Conservation (phyloP, 768 basidiomycete species). For the Pisolithus sp. region DNA sequence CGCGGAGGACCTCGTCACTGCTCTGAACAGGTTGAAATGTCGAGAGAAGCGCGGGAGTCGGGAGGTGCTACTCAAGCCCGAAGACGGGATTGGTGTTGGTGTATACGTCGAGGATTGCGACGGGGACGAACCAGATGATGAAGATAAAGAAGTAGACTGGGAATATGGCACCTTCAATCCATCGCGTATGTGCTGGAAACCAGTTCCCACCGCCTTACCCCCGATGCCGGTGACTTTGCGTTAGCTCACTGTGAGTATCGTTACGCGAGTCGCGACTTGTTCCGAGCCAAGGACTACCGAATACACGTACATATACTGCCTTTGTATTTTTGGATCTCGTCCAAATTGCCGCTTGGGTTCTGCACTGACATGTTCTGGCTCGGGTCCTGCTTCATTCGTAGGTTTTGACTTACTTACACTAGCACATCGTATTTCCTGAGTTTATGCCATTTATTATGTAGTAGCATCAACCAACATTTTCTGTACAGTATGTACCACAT, state of each 20-base stretch:
- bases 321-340: constrained; percentile 36
- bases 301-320: constrained; percentile 48
- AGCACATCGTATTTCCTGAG: no score
- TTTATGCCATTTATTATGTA: no score
- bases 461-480: no score
- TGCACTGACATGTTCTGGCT: no score
- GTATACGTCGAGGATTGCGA: constrained; percentile 77
- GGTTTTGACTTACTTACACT: no score
- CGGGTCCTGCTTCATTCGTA: no score
- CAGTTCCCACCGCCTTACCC: constrained; percentile 50
- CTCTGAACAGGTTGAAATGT: constrained; percentile 64
- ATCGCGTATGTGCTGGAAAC: constrained; percentile 45
- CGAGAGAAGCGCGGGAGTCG: constrained; percentile 33
- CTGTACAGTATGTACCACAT: no score
- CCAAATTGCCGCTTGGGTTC: neutral
- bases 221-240: constrained; percentile 31
- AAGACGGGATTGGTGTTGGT: constrained; percentile 65
- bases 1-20: constrained; percentile 81
- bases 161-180: constrained; percentile 47
- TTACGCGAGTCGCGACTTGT: constrained; percentile 56
- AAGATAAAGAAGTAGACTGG: constrained; percentile 43
- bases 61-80: constrained; percentile 62
- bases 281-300: constrained; percentile 58
- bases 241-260: constrained; percentile 15
- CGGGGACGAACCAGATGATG: constrained; percentile 25